Percentiles rank a stretch among this genome's conserved stretches.
Evolutionary conservation across 139 green algal species (phyloP).

Genomic region (Chlamydomonas sp.): DNA sequence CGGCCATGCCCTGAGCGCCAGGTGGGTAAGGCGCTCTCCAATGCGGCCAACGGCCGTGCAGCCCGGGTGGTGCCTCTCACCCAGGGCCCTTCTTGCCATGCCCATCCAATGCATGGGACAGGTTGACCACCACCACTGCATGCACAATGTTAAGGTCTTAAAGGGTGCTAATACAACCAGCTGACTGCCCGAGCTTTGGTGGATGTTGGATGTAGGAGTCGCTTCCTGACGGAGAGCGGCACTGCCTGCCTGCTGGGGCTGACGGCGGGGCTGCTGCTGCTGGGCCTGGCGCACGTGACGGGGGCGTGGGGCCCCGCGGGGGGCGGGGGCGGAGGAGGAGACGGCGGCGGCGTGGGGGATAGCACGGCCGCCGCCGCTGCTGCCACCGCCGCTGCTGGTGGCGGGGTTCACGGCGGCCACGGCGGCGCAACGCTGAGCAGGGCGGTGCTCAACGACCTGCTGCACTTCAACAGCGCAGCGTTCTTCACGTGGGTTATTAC

Average conservation of each 20-base stretch:
- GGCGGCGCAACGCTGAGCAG: neutral
- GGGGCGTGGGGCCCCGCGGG: no score
- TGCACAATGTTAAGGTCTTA: no score
- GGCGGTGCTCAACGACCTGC: conserved; percentile 37
- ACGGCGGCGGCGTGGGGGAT: no score
- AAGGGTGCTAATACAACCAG: no score
- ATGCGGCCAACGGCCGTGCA: no score
- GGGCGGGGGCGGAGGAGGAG: no score
- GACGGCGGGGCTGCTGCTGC: conserved; percentile 40
- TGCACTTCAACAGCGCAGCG: conserved; percentile 49
- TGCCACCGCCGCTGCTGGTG: neutral
- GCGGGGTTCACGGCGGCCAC: no score
- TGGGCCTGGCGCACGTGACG: neutral
- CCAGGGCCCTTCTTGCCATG: neutral
- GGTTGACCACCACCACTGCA: no score
- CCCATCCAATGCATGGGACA: no score
- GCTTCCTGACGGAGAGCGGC: conserved; percentile 50
- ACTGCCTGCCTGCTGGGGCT: conserved; percentile 55
- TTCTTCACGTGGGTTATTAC: conserved; percentile 51
- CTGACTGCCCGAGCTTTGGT: no score
- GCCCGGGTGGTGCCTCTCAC: neutral
- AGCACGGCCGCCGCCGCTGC: neutral
- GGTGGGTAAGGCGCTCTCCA: conserved; percentile 21
- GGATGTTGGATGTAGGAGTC: no score
- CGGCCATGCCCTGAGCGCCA: conserved; percentile 61